Evolutionary conservation across 768 basidiomycete genomes (phyloP).

Genomic region (Mycena capillaripes): DNA sequence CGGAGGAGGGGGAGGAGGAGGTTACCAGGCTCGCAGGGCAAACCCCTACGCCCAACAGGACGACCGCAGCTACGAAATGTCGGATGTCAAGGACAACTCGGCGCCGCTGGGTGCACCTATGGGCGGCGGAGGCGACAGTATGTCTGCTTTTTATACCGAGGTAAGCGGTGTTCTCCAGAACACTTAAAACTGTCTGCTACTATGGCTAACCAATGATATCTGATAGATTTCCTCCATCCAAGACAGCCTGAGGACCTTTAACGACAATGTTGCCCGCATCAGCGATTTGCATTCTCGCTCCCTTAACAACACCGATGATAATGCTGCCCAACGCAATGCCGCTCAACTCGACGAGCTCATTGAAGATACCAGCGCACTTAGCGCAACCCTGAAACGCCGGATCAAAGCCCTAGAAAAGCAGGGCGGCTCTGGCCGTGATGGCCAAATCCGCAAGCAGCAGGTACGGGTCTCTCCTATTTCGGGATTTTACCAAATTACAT

Average conservation of each 20-base stretch:
- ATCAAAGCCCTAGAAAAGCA: constrained; percentile 80
- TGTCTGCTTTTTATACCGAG: constrained; percentile 83
- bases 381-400: constrained; percentile 76
- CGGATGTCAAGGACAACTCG: constrained; percentile 74
- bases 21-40: constrained; percentile 60
- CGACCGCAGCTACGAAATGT: constrained; percentile 78
- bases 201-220: constrained; percentile 7
- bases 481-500: background rate
- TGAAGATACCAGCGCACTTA: constrained; percentile 78
- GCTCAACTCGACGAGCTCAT: constrained; percentile 79
- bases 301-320: constrained; percentile 83
- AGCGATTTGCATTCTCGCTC: constrained; percentile 81
- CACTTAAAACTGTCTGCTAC: background rate
- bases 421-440: constrained; percentile 75
- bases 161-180: constrained; percentile 52
- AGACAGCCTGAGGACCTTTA: constrained; percentile 77
- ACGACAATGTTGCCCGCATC: constrained; percentile 77
- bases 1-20: constrained; percentile 46
- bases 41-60: constrained; percentile 82
- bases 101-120: constrained; percentile 57
- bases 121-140: constrained; percentile 61
- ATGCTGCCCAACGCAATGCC: constrained; percentile 69
- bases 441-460: constrained; percentile 84
- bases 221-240: constrained; percentile 81
- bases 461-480: constrained; percentile 50